Conservation (phyloP, 768 basidiomycete species). For the Leucogyrophana mollusca region DNA sequence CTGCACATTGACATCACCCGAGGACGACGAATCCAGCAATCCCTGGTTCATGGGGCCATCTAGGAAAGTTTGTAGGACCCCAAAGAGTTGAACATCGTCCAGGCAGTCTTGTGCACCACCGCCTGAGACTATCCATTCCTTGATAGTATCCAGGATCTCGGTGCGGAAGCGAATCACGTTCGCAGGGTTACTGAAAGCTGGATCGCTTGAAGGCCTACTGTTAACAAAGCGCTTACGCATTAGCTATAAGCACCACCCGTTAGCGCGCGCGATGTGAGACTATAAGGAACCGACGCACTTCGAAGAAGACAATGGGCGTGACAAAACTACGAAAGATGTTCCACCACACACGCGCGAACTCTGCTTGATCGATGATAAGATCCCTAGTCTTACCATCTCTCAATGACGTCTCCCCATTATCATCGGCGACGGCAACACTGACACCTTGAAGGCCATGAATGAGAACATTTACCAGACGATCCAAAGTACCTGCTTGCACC, state of each 20-base stretch:
- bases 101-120: slow-evolving; percentile 79
- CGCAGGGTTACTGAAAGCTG: slow-evolving; percentile 41
- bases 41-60: slow-evolving; percentile 52
- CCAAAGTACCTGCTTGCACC: slow-evolving; percentile 77
- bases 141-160: slow-evolving; percentile 63
- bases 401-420: slow-evolving; percentile 83
- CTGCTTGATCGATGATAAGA: slow-evolving; percentile 66
- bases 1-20: slow-evolving; percentile 41
- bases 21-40: slow-evolving; percentile 35
- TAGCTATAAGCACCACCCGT: slow-evolving; percentile 42
- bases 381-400: slow-evolving; percentile 73
- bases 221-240: slow-evolving; percentile 72
- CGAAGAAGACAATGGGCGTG: slow-evolving; percentile 79
- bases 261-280: not conserved
- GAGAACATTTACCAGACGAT: slow-evolving; percentile 69
- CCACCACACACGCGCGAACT: slow-evolving; percentile 83
- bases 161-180: slow-evolving; percentile 51
- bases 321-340: slow-evolving; percentile 80
- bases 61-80: slow-evolving; percentile 60
- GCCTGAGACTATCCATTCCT: slow-evolving; percentile 71
- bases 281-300: slow-evolving; percentile 46
- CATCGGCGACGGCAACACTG: slow-evolving; percentile 79
- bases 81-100: slow-evolving; percentile 66
- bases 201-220: slow-evolving; percentile 41
- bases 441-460: slow-evolving; percentile 77